Base-by-base conservation (phyloP, 331 rosid genomes). In the Malus hybrid region DNA sequence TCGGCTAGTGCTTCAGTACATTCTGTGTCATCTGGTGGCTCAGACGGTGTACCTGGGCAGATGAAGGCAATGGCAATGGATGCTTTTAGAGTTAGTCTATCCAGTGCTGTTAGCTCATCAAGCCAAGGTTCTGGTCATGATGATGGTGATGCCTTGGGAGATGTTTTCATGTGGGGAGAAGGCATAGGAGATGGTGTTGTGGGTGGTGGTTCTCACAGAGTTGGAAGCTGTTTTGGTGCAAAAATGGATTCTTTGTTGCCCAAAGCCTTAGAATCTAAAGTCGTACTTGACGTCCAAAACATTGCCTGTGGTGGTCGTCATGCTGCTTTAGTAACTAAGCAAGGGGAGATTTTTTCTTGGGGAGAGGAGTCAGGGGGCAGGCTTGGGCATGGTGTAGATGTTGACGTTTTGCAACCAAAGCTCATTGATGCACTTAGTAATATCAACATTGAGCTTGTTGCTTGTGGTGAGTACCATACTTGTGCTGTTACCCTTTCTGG, bases 121-220 rank as follows among this genome's bases (percentile, higher is more conserved):
- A 95, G 99, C 85, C 99, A 95, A 85, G 99, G 99, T 78, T 95
- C 99, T 83, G 99, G 99, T 80, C 95, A 90, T 76, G 99, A 95
- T 82, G 98, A 95, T 86, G 97, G 97, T 72, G 99, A 95, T 88
- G 97, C 99, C 77, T 81, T 95, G 79, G 99, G 99, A 82, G 99
- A 95, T 84, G 98, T 95, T 76, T 95, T 92, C 81, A 84, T 95
- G 75, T 95, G 99, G 99, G 99, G 99, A 69, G 98, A 95, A 71
- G 93, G 98, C 80, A 89, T 85, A n/a, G 99, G 99, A 61, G 99
- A 95, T 81, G 97, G 98, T 82, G 93, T 90, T 85, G 68, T 92
- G 78, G 98, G 99, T 72, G 96, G 99, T 83, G 99, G 99, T 83
- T 72, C 81, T 84, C 89, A 88, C 18, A 88, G 93, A 82, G 87